Evolutionary conservation across 768 basidiomycete genomes (phyloP), one percentile per base, ranked within the genome.

Genomic region (Russula sp.): DNA sequence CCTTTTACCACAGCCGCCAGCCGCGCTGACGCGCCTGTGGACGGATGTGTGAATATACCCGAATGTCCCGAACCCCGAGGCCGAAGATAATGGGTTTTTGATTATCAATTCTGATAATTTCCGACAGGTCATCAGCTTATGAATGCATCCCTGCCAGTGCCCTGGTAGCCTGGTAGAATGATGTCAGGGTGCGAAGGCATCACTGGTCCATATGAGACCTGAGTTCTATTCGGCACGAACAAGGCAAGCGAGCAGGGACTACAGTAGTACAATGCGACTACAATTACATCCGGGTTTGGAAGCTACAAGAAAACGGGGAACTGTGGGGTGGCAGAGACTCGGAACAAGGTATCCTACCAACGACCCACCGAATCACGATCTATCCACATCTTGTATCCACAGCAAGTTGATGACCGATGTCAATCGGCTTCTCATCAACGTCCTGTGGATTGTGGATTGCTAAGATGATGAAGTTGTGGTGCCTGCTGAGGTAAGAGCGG

Each of bases 151-250:
- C 39, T 40, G 39, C 39, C 27, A 27, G 27, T 27, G 27, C 27
- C 27, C 27, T 27, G 27, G 27, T 27, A 27, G 27, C 39, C 39
- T 37, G 35, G 34, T 16, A 10, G 44, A 37, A 52, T 57, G 55
- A 63, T 63, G 56, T 57, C 44, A 45, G 22, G 40, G 47, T 45
- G 52, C 53, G 53, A 55, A 31, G 27, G 14, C n/a, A 60, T 44
- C 50, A 18, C 34, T 54, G 32, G 32, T 39, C 60, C 48, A 47
- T 54, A 55, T 55, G 45, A 37, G 49, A 61, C 9, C 2, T 31
- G 7, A 6, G 13, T 40, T 42, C 7, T 14, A 27, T n/a, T 54
- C 11, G 53, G 45, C 8, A 44, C 42, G n/a, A 22, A 47, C 18
- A 47, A 20, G 9, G 44, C 53, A 55, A 37, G 53, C 59, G 53